Evolutionary conservation across 78 protist species (phyloP).

Genomic region (Dictyostelium discoideum): dicty_2.7 NC_007088.5:5531001-5531500

Average conservation of each 20-base stretch:
- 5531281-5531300: too few species aligned
- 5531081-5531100: background rate
- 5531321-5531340: too few species aligned
- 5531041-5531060: background rate
- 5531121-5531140: background rate
- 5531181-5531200: too few species aligned
- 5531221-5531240: background rate
- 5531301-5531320: too few species aligned
- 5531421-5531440: background rate
- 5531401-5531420: background rate
- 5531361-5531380: background rate
- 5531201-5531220: background rate
- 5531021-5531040: background rate
- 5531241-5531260: too few species aligned
- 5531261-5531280: too few species aligned
- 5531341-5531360: background rate
- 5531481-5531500: background rate
- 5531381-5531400: background rate
- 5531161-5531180: background rate
- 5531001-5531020: background rate
- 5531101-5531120: background rate
- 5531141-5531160: too few species aligned
- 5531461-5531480: background rate
- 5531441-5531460: background rate
- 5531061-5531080: background rate